A percentile compares a stretch with the other conserved stretches of the same genome.
Conservation (phyloP, 306 rosid species). For the Arachis hypogaea region DNA sequence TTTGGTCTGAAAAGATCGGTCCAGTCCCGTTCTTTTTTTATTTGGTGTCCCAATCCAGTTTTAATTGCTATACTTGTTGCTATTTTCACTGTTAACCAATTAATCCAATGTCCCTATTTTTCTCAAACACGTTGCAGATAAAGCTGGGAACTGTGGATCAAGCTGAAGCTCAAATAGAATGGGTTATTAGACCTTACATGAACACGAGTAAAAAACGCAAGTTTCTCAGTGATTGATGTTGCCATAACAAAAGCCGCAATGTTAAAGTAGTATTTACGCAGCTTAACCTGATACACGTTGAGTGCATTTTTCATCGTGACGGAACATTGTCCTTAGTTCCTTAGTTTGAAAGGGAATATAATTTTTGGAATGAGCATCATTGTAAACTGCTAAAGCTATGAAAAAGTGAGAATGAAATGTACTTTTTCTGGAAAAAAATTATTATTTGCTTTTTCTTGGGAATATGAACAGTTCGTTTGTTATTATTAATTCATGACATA, state of each 20-base stretch:
- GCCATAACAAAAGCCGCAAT: background rate
- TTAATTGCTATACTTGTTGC: background rate
- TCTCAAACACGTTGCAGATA: slow-evolving; percentile 49
- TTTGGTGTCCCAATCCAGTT: too few species aligned
- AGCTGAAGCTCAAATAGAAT: slow-evolving; percentile 75
- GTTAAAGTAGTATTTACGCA: background rate
- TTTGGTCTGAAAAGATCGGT: too few species aligned
- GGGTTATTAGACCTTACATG: slow-evolving; percentile 86
- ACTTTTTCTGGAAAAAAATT: background rate
- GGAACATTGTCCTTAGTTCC: slow-evolving; percentile 10
- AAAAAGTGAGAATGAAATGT: slow-evolving; percentile 12
- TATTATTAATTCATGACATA: background rate
- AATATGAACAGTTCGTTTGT: background rate
- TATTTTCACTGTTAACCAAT: slow-evolving; percentile 9
- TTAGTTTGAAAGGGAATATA: background rate
- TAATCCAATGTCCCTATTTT: slow-evolving; percentile 10
- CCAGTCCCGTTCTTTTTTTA: too few species aligned
- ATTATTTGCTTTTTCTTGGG: background rate
- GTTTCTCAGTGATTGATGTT: slow-evolving; percentile 61
- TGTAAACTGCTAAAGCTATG: background rate
- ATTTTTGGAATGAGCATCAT: slow-evolving; percentile 12
- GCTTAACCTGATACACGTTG: background rate
- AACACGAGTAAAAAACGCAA: slow-evolving; percentile 67
- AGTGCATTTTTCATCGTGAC: background rate
- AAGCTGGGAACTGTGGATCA: slow-evolving; percentile 89